A percentile compares a stretch with the other conserved stretches of the same genome.
Conservation (phyloP, 2,329 filamentous ascomycete species). For the Colletotrichum tofieldiae region DNA sequence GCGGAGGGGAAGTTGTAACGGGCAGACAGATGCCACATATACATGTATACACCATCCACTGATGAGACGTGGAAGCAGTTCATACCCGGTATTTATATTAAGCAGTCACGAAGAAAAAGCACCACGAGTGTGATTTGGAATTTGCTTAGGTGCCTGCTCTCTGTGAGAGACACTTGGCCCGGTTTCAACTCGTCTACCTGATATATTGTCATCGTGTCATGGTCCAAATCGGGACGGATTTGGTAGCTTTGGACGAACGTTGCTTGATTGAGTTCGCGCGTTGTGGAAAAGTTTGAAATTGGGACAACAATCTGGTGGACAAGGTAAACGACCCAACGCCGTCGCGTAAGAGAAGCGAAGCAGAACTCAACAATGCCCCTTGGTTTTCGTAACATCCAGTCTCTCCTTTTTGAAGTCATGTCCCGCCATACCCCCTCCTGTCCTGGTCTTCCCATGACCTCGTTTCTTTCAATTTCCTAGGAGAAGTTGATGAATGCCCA, state of each 20-base stretch:
- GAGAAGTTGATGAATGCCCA: not conserved
- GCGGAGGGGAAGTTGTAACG: slow-evolving; percentile 50
- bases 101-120: not conserved
- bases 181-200: not conserved
- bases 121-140: slow-evolving; percentile 9
- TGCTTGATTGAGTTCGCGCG: no score
- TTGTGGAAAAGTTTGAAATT: not conserved
- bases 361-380: not conserved
- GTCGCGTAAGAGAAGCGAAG: not conserved
- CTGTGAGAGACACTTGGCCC: not conserved
- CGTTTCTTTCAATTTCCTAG: not conserved
- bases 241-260: not conserved
- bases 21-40: not conserved
- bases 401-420: not conserved
- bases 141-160: slow-evolving; percentile 5
- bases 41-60: not conserved
- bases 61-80: slow-evolving; percentile 6
- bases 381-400: not conserved
- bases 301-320: not conserved
- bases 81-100: slow-evolving; percentile 35
- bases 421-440: not conserved
- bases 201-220: not conserved
- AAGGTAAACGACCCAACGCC: not conserved
- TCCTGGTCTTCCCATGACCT: not conserved
- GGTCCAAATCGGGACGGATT: not conserved